Evolutionary conservation across 306 rosid species (phyloP), one percentile per base, ranked within the genome.

Genomic region (Vigna angularis): DNA sequence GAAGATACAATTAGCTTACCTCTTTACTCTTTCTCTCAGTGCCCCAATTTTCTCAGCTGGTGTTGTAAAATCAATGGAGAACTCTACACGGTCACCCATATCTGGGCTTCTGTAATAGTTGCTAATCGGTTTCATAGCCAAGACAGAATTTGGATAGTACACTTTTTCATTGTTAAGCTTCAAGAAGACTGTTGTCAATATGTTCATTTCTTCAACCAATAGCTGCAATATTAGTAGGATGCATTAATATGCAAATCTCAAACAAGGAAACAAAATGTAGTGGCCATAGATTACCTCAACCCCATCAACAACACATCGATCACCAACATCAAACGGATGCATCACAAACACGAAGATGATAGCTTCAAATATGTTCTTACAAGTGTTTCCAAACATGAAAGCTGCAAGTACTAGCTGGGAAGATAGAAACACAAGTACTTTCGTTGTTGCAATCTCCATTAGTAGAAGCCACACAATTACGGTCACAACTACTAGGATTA

Each of bases 301-400:
- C 7, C 97, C 97, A 59, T 95, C 98, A 3, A 95, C 45, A 34
- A 91, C 96, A 53, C 98, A 95, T 38, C 90, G 97, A 70, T 95
- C 99, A 2, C 98, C 98, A 6, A 95, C 99, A 66, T 93, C 99
- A 73, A 93, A 95, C 7, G 99, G 99, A 78, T 95, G 99, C 99
- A 95, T 89, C 2, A 95, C 93, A 77, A 95, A 95, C 67, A 95
- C 99, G 5, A 93, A 95, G 36, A 95, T 82, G 78, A 95, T 84
- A 70, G 96, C 93, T 85, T 95, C 99, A 68, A 95, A 93, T 75
- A 89, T 82, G 64, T 85, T 89, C 79, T 93, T 93, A 94, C 97
- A 91, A n/a, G 98, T 89, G 89, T 90, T 92, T 59, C 97, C 98
- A 66, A 95, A 91, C 86, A 95, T 88, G 84, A 93, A 95, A 50